Evolutionary conservation across 2,329 filamentous ascomycete species (phyloP).

Genomic region (Trichoderma koningiopsis): DNA sequence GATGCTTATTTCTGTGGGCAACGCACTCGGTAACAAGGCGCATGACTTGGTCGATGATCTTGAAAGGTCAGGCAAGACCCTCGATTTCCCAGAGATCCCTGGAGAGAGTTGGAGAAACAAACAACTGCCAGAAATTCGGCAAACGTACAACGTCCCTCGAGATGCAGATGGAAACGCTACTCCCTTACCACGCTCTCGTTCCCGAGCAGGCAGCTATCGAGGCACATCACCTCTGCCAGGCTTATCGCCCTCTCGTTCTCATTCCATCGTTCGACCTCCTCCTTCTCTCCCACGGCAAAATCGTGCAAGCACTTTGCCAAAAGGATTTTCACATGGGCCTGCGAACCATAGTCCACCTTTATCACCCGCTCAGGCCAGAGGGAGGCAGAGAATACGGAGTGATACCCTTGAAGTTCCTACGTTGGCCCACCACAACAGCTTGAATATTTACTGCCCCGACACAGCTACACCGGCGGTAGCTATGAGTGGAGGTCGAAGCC

Average conservation of each 20-base stretch:
- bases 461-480: not conserved
- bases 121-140: conserved; percentile 42
- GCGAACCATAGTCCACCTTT: not conserved
- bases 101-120: conserved; percentile 45
- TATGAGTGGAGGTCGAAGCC: conserved; percentile 9
- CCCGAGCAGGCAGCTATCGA: conserved; percentile 44
- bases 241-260: not conserved
- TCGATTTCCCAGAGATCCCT: conserved; percentile 58
- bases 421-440: not conserved
- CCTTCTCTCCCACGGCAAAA: not conserved
- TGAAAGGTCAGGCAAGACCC: conserved; percentile 46
- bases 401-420: conserved; percentile 29
- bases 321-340: not conserved
- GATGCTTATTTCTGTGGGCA: conserved; percentile 45
- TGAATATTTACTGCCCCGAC: not conserved
- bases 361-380: not conserved
- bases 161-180: conserved; percentile 39
- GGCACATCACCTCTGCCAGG: not conserved
- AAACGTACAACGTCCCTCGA: conserved; percentile 43
- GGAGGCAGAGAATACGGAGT: conserved; percentile 23
- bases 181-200: conserved; percentile 33
- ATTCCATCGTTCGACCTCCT: not conserved
- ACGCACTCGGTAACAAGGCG: conserved; percentile 51
- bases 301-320: conserved; percentile 26
- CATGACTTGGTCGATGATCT: conserved; percentile 52